phyloP scores from a whole-genome alignment of 164 flowering plant species.

The Berberis vulgaris region DNA sequence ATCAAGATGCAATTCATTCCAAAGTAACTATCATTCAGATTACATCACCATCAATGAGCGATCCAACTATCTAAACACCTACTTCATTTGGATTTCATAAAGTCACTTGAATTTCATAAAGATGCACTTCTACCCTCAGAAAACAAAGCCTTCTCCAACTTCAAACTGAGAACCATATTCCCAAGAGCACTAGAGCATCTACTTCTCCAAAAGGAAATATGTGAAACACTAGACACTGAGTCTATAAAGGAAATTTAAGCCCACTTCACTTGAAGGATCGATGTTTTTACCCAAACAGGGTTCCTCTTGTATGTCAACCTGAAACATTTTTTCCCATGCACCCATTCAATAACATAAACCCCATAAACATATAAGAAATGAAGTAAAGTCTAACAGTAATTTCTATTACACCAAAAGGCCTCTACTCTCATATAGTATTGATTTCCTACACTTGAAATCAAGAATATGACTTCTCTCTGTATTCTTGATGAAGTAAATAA shows the following conservation, averaged over 20 bases:
- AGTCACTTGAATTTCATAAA: neutral
- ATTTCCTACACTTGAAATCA: neutral
- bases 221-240: slow-evolving; percentile 9
- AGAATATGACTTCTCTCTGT: slow-evolving; percentile 1
- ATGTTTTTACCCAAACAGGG: slow-evolving; percentile 22
- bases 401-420: neutral
- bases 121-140: neutral
- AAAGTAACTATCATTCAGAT: too few relatives aligned
- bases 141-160: slow-evolving; percentile 7
- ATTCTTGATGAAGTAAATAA: neutral
- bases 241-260: neutral
- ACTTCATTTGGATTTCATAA: too few relatives aligned
- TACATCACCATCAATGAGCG: too few relatives aligned
- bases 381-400: neutral
- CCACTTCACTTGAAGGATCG: slow-evolving; percentile 13
- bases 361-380: neutral
- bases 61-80: too few relatives aligned
- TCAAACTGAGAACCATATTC: neutral
- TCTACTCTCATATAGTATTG: neutral
- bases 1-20: too few relatives aligned
- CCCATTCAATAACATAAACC: neutral
- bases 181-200: slow-evolving; percentile 17
- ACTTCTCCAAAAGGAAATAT: slow-evolving; percentile 11
- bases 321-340: slow-evolving; percentile 9
- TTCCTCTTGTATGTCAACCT: slow-evolving; percentile 37